phyloP scores from a whole-genome alignment of 75 land plant species.

The Sequoiadendron giganteum region DNA sequence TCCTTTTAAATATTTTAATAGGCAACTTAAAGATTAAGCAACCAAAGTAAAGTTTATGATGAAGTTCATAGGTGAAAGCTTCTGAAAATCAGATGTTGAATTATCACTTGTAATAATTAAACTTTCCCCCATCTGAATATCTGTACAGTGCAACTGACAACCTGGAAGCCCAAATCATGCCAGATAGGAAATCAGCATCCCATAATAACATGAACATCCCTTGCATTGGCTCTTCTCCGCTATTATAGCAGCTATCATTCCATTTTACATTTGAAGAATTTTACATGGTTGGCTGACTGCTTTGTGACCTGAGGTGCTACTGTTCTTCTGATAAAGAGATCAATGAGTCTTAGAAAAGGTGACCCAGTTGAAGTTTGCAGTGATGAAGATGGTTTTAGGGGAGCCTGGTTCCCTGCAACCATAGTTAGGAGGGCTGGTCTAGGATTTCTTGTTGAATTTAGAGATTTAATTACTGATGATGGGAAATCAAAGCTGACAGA shows the following conservation, averaged over 20 bases:
- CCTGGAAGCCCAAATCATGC: not conserved
- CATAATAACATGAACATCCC: not conserved
- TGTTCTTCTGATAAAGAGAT: not conserved
- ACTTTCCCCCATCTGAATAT: not conserved
- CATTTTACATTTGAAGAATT: not conserved
- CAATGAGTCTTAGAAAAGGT: constrained; percentile 25
- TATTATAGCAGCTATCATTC: not conserved
- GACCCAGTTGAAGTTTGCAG: constrained; percentile 43
- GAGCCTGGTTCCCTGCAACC: constrained; percentile 46
- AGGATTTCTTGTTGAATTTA: constrained; percentile 36
- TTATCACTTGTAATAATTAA: not conserved
- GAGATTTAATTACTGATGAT: constrained; percentile 40
- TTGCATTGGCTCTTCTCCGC: not conserved
- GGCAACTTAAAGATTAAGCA: too few relatives aligned
- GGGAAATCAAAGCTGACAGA: constrained; percentile 36
- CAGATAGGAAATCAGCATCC: not conserved
- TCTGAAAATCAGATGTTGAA: not conserved
- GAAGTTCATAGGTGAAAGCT: too few relatives aligned
- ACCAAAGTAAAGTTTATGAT: too few relatives aligned
- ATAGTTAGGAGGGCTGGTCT: constrained; percentile 20
- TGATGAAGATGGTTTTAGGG: constrained; percentile 61
- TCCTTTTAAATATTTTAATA: too few relatives aligned
- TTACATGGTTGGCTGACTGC: not conserved
- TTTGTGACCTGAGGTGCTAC: too few relatives aligned
- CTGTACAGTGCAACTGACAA: not conserved